Evolutionary conservation across 306 rosid species (phyloP).

Genomic region (Gillenia trifoliata): DNA sequence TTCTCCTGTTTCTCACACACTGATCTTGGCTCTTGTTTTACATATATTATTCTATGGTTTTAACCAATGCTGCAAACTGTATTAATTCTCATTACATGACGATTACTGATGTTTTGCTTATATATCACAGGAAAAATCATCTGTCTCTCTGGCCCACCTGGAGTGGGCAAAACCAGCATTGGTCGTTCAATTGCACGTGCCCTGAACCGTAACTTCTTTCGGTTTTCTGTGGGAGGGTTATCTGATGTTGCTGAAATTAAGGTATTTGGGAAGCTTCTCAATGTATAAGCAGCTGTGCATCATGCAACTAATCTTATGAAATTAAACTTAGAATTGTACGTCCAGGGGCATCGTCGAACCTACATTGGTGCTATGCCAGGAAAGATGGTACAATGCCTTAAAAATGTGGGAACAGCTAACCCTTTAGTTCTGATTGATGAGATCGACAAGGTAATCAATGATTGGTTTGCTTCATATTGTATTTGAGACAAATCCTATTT

Average conservation of each 20-base stretch:
- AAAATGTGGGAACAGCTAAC: slow-evolving; percentile 89
- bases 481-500: slow-evolving; percentile 11
- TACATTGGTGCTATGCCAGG: slow-evolving; percentile 99
- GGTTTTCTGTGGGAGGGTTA: slow-evolving; percentile 97
- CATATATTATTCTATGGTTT: neutral
- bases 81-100: neutral
- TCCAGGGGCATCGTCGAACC: slow-evolving; percentile 98
- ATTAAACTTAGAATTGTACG: slow-evolving; percentile 19
- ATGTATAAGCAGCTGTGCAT: neutral
- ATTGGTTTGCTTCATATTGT: slow-evolving; percentile 9
- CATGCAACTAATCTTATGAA: slow-evolving; percentile 1
- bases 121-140: slow-evolving; percentile 77
- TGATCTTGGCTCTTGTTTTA: slow-evolving; percentile 7
- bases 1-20: slow-evolving; percentile 3
- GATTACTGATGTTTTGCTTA: neutral
- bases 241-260: slow-evolving; percentile 98
- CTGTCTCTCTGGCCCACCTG: slow-evolving; percentile 98
- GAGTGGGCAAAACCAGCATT: slow-evolving; percentile 99
- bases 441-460: slow-evolving; percentile 77
- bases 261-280: slow-evolving; percentile 38
- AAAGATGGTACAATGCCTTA: slow-evolving; percentile 99
- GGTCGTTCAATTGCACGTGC: slow-evolving; percentile 99
- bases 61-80: neutral
- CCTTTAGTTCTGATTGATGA: slow-evolving; percentile 96
- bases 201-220: slow-evolving; percentile 85